These are phyloP conservation scores for Moniliella sp. DNA, from an alignment of 1,284 basidiomycete species.

Conservation along the genomic window DNA sequence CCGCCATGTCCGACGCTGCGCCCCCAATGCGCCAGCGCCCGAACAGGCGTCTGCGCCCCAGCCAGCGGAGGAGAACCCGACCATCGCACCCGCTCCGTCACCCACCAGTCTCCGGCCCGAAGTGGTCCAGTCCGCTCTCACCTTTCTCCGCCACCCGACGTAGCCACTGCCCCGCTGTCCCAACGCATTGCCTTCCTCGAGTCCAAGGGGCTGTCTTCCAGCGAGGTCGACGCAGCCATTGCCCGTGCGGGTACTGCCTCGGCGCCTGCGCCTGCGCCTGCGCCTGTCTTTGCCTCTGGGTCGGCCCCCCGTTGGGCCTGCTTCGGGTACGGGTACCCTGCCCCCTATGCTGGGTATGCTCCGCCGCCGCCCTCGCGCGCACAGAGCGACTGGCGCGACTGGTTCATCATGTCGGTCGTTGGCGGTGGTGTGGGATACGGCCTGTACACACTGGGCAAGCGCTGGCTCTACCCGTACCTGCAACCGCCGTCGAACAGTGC, in stretches of 20 bases:
- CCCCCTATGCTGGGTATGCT: no score
- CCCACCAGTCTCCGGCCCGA: slow-evolving; percentile 21
- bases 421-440: slow-evolving; percentile 75
- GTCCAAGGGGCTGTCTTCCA: slow-evolving; percentile 62
- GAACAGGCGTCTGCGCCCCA: no score
- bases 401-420: slow-evolving; percentile 63
- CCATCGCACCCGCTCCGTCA: no score
- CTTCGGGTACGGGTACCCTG: no score
- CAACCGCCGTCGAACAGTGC: slow-evolving; percentile 67
- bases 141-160: slow-evolving; percentile 37
- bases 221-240: slow-evolving; percentile 72
- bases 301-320: no score
- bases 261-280: not conserved
- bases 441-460: slow-evolving; percentile 64
- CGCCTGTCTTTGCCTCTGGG: no score
- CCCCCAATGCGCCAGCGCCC: no score
- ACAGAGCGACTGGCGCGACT: slow-evolving; percentile 28
- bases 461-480: slow-evolving; percentile 76
- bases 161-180: slow-evolving; percentile 49
- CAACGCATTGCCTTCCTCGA: slow-evolving; percentile 80
- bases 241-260: slow-evolving; percentile 34
- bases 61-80: no score
- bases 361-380: no score
- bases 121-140: slow-evolving; percentile 23
- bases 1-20: no score